phyloP scores from a whole-genome alignment of 768 basidiomycete species.

The Amanita muscaria region DNA sequence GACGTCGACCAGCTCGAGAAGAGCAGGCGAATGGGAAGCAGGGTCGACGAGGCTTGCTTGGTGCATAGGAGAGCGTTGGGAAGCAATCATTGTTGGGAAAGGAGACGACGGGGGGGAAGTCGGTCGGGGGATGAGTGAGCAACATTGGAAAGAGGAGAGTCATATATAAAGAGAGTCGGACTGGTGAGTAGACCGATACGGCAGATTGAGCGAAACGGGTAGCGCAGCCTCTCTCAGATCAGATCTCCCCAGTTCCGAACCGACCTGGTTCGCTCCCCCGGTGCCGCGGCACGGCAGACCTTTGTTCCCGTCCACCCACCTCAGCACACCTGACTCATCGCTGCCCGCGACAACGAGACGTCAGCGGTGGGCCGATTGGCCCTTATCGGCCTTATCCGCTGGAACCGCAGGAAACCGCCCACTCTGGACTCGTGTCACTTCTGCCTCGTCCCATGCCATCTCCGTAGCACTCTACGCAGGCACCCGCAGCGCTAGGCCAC shows the following conservation, averaged over 20 bases:
- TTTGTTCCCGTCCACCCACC: background rate
- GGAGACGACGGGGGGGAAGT: slow-evolving; percentile 16
- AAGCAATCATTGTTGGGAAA: slow-evolving; percentile 20
- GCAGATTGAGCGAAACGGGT: slow-evolving; percentile 13
- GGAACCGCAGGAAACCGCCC: too few relatives aligned
- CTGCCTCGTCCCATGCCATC: too few relatives aligned
- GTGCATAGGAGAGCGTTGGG: slow-evolving; percentile 28
- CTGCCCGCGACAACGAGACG: too few relatives aligned
- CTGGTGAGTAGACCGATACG: slow-evolving; percentile 22
- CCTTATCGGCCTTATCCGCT: too few relatives aligned
- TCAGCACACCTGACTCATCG: too few relatives aligned
- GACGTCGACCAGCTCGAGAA: slow-evolving; percentile 60
- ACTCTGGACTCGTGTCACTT: too few relatives aligned
- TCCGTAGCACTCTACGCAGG: too few relatives aligned
- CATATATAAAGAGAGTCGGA: slow-evolving; percentile 28
- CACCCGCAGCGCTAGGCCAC: too few relatives aligned
- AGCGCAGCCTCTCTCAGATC: background rate
- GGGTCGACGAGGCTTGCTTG: slow-evolving; percentile 53
- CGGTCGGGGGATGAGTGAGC: slow-evolving; percentile 13
- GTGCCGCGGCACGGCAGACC: slow-evolving; percentile 8
- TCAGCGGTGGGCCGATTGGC: too few relatives aligned
- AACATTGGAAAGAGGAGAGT: slow-evolving; percentile 14
- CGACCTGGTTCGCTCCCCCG: background rate
- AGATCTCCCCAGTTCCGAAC: background rate
- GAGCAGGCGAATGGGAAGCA: slow-evolving; percentile 50